Evolutionary conservation across 2,329 filamentous ascomycete genomes (phyloP).

Genomic region (Fusarium torreyae): DNA sequence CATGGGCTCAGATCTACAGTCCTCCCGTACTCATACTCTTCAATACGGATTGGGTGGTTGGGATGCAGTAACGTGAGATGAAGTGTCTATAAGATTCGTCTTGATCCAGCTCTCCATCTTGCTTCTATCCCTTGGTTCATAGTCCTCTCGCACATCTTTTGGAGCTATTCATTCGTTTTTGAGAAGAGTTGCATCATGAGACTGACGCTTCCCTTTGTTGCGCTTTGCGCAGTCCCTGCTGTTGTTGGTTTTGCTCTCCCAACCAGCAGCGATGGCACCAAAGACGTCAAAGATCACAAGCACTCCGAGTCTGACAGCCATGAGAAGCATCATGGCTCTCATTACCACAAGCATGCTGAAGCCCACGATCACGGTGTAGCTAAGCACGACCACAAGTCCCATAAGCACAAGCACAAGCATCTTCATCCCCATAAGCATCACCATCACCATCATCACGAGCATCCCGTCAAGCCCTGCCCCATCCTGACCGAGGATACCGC

Average conservation of each 20-base stretch:
- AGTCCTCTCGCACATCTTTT: slow-evolving; percentile 3
- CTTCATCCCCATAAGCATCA: slow-evolving; percentile 34
- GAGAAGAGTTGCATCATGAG: slow-evolving; percentile 39
- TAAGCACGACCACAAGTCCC: slow-evolving; percentile 29
- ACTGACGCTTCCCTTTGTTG: slow-evolving; percentile 40
- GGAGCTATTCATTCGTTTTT: not conserved
- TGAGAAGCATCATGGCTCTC: not conserved
- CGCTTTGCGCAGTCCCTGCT: slow-evolving; percentile 42
- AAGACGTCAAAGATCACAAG: not conserved
- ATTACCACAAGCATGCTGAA: slow-evolving; percentile 19
- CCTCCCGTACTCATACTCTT: too few relatives aligned
- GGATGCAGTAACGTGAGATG: too few relatives aligned
- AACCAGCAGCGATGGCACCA: not conserved
- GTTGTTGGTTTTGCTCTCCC: slow-evolving; percentile 20
- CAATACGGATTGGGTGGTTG: too few relatives aligned
- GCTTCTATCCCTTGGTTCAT: slow-evolving; percentile 5
- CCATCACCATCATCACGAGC: slow-evolving; percentile 33
- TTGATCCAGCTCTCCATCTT: not conserved
- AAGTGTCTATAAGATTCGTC: slow-evolving; percentile 20
- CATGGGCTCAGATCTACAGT: not conserved
- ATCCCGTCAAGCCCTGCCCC: slow-evolving; percentile 35
- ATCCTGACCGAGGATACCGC: slow-evolving; percentile 42
- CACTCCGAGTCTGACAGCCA: not conserved
- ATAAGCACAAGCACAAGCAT: slow-evolving; percentile 31
- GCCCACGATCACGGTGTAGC: slow-evolving; percentile 27